Base-by-base conservation (phyloP, 768 basidiomycete species). In the Lentinula sp. region DNA sequence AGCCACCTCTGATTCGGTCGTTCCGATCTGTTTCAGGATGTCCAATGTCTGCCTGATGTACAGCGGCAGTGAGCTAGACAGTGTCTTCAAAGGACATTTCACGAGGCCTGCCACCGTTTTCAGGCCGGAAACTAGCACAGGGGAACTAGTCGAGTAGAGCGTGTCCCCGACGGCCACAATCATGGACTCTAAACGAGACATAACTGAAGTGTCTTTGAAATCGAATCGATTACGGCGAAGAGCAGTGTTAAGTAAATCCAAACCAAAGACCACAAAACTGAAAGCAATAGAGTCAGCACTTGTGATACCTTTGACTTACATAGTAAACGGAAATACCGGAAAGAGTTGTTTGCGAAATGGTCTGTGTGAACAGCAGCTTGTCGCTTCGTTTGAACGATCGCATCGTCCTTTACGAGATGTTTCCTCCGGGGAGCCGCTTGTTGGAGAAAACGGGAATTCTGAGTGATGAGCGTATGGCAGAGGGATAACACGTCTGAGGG, bases 211-310 rank as follows among this genome's bases (percentile, higher is more conserved):
- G 65, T 97, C 87, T 28, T 83, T 83, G 68, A 96, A 87, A 69
- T 96, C 87, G 67, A 99, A 95, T 18, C 87, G 88, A 60, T 85
- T 89, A 6, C 94, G 85, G 52, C 91, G 85, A 68, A 92, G 84
- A 0, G 93, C 94, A 3, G 93, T 91, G 66, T 89, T 84, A 69
- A 98, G 88, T 4, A 99, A 78, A 57, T 98, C 95, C 45, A 98
- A 78, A 45, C 97, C 97, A 66, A 99, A 93, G 5, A 85, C 82
- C 34, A 97, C 85, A 66, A 98, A 98, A 28, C 90, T 93, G 32
- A 28, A 8, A 11, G 55, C 63, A 61, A 63, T 59, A 63, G 46
- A 23, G 18, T 21, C 54, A 37, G 42, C 4, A 32, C 56, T 39
- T 3, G 2, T 8, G 34, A 8, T 8, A 16, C 51, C 32, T n/a